These are phyloP conservation scores for Daldinia sp. DNA, from an alignment of 2,329 filamentous ascomycete species.

Conservation along the genomic window DNA sequence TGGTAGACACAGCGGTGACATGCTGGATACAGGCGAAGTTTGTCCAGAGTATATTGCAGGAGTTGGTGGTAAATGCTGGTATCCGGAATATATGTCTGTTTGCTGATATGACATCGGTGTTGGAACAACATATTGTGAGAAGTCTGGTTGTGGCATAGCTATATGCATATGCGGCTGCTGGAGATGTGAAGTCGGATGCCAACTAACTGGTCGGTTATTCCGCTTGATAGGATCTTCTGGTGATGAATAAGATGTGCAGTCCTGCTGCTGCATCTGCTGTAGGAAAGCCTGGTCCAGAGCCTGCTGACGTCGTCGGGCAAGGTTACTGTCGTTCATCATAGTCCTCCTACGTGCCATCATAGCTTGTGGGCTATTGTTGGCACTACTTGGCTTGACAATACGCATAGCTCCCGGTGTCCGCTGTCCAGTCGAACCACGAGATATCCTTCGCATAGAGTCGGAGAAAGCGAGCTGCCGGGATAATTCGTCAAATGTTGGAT, in stretches of 20 bases:
- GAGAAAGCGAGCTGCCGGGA: slow-evolving; percentile 64
- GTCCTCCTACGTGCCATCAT: slow-evolving; percentile 67
- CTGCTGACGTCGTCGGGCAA: slow-evolving; percentile 62
- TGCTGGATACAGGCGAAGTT: slow-evolving; percentile 66
- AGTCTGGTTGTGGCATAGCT: slow-evolving; percentile 52
- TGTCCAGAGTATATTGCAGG: slow-evolving; percentile 68
- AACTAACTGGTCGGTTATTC: slow-evolving; percentile 74
- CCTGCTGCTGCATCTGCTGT: slow-evolving; percentile 53
- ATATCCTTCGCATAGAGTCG: slow-evolving; percentile 61
- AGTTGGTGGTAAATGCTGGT: slow-evolving; percentile 63
- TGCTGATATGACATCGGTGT: slow-evolving; percentile 56
- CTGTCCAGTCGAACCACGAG: slow-evolving; percentile 64
- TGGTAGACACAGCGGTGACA: slow-evolving; percentile 66
- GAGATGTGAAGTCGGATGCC: slow-evolving; percentile 75
- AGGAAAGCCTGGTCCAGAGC: slow-evolving; percentile 59
- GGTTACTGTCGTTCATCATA: slow-evolving; percentile 63
- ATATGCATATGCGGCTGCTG: slow-evolving; percentile 55
- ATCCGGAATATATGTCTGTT: slow-evolving; percentile 57
- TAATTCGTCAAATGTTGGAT: slow-evolving; percentile 64
- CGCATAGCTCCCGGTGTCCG: slow-evolving; percentile 66
- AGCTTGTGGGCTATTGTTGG: slow-evolving; percentile 75
- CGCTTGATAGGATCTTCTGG: slow-evolving; percentile 54
- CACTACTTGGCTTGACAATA: slow-evolving; percentile 73
- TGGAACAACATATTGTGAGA: slow-evolving; percentile 56
- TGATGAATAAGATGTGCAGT: slow-evolving; percentile 43